A percentile compares a stretch with the other conserved stretches of the same genome.
These are phyloP conservation scores for Heterococcus sp. DNA, from an alignment of 108 stramenopile genomes.

Conservation along the genomic window DNA sequence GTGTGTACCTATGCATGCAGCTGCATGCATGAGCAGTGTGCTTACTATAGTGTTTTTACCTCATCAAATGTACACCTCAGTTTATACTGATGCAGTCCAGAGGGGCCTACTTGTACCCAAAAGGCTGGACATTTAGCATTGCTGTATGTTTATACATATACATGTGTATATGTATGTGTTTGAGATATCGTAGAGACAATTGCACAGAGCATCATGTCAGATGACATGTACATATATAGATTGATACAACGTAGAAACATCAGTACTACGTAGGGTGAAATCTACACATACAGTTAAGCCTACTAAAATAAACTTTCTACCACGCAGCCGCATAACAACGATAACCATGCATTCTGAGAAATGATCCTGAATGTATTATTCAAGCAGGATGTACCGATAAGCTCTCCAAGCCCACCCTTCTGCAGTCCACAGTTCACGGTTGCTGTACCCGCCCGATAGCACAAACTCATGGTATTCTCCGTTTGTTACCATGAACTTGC, in stretches of 20 bases:
- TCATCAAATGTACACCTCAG: slow-evolving; percentile 82
- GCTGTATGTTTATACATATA: too few species aligned
- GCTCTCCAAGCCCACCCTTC: slow-evolving; percentile 86
- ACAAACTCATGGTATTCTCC: slow-evolving; percentile 90
- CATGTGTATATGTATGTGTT: too few species aligned
- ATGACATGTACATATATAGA: not conserved
- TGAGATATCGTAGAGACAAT: slow-evolving; percentile 41
- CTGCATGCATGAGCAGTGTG: too few species aligned
- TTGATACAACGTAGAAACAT: not conserved
- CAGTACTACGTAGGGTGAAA: not conserved
- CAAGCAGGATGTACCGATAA: slow-evolving; percentile 79
- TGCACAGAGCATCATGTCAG: not conserved
- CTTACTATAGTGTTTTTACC: too few species aligned
- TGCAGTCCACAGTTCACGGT: slow-evolving; percentile 76
- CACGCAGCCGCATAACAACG: not conserved
- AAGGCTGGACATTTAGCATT: slow-evolving; percentile 89
- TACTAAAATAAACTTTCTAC: not conserved
- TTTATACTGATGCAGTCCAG: slow-evolving; percentile 76
- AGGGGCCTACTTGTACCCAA: slow-evolving; percentile 74
- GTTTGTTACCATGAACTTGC: slow-evolving; percentile 84
- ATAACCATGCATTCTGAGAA: slow-evolving; percentile 8
- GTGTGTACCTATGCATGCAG: too few species aligned
- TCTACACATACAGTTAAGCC: not conserved
- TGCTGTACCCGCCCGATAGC: slow-evolving; percentile 78
- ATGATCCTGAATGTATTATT: slow-evolving; percentile 85